These are phyloP conservation scores for Gentiana dahurica DNA, from an alignment of 257 asterid species.

Conservation along the genomic window DNA sequence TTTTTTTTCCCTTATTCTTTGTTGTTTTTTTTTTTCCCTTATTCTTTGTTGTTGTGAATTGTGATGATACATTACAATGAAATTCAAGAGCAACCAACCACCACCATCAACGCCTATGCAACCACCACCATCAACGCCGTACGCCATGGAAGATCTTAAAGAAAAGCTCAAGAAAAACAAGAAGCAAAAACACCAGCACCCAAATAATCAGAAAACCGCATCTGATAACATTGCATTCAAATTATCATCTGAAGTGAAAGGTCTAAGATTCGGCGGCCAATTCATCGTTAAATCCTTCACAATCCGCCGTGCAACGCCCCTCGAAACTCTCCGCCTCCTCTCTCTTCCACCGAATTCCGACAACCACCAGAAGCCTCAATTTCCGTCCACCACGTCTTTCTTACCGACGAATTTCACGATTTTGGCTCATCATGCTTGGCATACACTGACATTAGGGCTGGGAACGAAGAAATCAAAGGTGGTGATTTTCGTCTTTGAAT, in stretches of 20 bases:
- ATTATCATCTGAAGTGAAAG: conserved; percentile 61
- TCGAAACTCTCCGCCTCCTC: conserved; percentile 72
- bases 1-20: too few relatives aligned
- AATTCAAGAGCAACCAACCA: conserved; percentile 11
- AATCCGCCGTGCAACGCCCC: conserved; percentile 65
- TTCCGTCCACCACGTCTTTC: conserved; percentile 70
- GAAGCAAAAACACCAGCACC: conserved; percentile 74
- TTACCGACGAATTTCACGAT: conserved; percentile 93
- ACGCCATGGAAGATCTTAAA: conserved; percentile 38
- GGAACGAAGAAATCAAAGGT: conserved; percentile 92
- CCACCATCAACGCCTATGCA: background rate
- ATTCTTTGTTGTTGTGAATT: too few relatives aligned
- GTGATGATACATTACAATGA: background rate
- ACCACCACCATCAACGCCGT: conserved; percentile 5
- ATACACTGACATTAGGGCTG: conserved; percentile 80
- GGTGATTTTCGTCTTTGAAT: conserved; percentile 70
- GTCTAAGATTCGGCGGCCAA: conserved; percentile 93
- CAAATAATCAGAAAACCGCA: conserved; percentile 51
- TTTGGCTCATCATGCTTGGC: conserved; percentile 98
- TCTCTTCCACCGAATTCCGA: conserved; percentile 36
- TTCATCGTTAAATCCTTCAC: conserved; percentile 89
- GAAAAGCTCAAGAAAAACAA: conserved; percentile 34
- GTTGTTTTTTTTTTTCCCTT: background rate
- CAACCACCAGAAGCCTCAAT: conserved; percentile 9
- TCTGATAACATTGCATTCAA: conserved; percentile 57